phyloP scores from a whole-genome alignment of 1,284 basidiomycete species.

The Flammula alnicola region DNA sequence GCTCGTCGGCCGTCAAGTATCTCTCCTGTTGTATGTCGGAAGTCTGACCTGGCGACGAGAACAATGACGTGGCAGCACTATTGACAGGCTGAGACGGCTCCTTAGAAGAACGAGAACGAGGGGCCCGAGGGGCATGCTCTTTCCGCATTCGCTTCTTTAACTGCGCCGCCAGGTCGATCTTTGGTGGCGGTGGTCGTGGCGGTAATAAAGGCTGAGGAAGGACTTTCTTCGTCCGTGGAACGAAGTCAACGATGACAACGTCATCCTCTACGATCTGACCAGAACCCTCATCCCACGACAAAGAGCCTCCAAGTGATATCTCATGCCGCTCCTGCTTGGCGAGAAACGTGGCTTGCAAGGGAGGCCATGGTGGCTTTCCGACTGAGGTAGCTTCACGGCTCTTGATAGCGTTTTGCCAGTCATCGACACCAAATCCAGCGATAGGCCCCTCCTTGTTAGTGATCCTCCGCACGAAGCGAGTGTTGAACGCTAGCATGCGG shows the following conservation, averaged over 20 bases:
- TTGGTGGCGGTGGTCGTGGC: neutral
- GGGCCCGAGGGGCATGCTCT: no score
- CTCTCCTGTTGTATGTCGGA: neutral
- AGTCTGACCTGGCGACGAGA: no score
- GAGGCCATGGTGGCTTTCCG: neutral
- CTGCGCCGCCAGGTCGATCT: neutral
- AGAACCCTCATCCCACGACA: neutral
- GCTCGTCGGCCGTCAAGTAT: neutral
- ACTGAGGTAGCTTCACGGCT: neutral
- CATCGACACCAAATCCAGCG: neutral
- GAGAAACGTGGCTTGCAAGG: neutral
- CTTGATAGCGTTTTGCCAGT: neutral
- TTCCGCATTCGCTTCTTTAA: neutral
- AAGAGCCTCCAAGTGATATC: neutral
- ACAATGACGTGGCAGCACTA: neutral
- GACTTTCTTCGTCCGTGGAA: neutral
- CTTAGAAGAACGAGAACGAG: no score
- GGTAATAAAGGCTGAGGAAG: neutral
- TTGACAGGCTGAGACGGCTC: neutral
- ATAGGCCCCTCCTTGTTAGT: neutral
- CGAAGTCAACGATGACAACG: neutral
- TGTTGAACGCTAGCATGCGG: conserved; percentile 1
- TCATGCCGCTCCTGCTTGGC: neutral
- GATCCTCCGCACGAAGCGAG: conserved; percentile 1
- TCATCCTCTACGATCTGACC: neutral